These are phyloP conservation scores for Apiospora kogelbergensis DNA, from an alignment of 2,329 filamentous ascomycete genomes.

Conservation along the genomic window DNA sequence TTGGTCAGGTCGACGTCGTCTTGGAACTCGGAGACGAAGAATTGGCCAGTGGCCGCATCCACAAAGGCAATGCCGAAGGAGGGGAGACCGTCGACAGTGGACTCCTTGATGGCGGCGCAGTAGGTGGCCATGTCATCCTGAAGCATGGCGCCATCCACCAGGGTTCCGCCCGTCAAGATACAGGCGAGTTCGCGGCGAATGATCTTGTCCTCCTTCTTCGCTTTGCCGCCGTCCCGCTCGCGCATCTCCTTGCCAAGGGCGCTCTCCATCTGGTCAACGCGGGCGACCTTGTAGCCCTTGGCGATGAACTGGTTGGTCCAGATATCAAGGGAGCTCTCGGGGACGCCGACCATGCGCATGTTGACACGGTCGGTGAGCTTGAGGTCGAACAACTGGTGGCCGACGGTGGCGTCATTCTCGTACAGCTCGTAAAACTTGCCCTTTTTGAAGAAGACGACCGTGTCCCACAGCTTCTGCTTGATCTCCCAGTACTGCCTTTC, in stretches of 20 bases:
- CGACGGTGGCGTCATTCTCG: conserved; percentile 94
- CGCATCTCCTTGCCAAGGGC: conserved; percentile 97
- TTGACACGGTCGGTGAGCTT: conserved; percentile 98
- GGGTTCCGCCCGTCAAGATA: conserved; percentile 86
- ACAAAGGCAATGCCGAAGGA: conserved; percentile 92
- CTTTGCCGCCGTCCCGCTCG: conserved; percentile 72
- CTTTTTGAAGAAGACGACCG: conserved; percentile 99
- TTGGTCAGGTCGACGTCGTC: conserved; percentile 94
- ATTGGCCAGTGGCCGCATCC: conserved; percentile 93
- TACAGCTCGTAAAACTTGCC: conserved; percentile 99
- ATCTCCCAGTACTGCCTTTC: conserved; percentile 99
- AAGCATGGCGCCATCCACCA: conserved; percentile 95
- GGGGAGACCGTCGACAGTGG: conserved; percentile 69
- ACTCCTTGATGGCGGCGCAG: conserved; percentile 92
- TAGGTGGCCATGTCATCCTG: conserved; percentile 97
- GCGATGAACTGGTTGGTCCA: conserved; percentile 99
- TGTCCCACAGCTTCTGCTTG: conserved; percentile 97
- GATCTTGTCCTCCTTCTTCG: conserved; percentile 82
- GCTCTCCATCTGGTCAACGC: conserved; percentile 96
- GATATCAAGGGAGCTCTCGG: conserved; percentile 90
- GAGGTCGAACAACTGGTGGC: conserved; percentile 93
- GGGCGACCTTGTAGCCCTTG: conserved; percentile 95
- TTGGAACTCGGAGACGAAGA: conserved; percentile 86
- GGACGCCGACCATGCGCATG: conserved; percentile 99
- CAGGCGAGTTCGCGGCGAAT: conserved; percentile 89